Percentiles rank a stretch among this genome's conserved stretches.
Evolutionary conservation across 2,329 filamentous ascomycete genomes (phyloP).

Genomic region (Stagonosporopsis vannaccii): DNA sequence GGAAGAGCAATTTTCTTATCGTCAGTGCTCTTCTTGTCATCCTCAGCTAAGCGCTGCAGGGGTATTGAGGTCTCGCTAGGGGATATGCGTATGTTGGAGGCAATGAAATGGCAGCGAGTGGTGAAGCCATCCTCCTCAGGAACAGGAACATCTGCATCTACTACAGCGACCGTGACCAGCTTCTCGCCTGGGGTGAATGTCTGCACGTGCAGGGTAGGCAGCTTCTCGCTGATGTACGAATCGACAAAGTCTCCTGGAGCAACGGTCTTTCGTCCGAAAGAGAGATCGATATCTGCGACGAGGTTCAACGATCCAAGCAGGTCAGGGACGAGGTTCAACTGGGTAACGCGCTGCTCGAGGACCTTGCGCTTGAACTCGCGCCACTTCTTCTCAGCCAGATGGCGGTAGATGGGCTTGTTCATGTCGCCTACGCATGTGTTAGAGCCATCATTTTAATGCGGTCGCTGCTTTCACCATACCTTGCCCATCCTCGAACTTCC

Average conservation of each 20-base stretch:
- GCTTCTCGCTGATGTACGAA: constrained; percentile 73
- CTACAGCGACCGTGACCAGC: constrained; percentile 81
- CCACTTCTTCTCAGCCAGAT: constrained; percentile 89
- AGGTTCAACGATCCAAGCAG: constrained; percentile 82
- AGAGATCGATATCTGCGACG: constrained; percentile 79
- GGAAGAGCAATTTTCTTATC: constrained; percentile 71
- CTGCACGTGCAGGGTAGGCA: constrained; percentile 81
- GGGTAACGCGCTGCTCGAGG: constrained; percentile 82
- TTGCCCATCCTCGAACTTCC: constrained; percentile 87
- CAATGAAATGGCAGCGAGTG: constrained; percentile 87
- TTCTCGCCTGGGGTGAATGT: constrained; percentile 83
- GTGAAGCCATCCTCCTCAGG: constrained; percentile 76
- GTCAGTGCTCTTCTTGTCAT: constrained; percentile 55
- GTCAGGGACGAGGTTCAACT: constrained; percentile 89
- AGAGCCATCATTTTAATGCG: not conserved
- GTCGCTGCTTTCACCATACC: constrained; percentile 63
- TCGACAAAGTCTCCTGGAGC: constrained; percentile 80
- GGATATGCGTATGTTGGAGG: constrained; percentile 73
- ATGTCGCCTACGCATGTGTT: constrained; percentile 75
- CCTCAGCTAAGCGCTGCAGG: constrained; percentile 41
- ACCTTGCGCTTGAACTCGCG: constrained; percentile 79
- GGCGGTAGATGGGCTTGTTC: constrained; percentile 94
- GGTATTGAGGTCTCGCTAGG: constrained; percentile 55
- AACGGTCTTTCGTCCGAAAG: constrained; percentile 75
- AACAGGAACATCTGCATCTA: constrained; percentile 91